These are phyloP conservation scores for Kalmusia sp. DNA, from an alignment of 2,329 filamentous ascomycete genomes.

Conservation along the genomic window DNA sequence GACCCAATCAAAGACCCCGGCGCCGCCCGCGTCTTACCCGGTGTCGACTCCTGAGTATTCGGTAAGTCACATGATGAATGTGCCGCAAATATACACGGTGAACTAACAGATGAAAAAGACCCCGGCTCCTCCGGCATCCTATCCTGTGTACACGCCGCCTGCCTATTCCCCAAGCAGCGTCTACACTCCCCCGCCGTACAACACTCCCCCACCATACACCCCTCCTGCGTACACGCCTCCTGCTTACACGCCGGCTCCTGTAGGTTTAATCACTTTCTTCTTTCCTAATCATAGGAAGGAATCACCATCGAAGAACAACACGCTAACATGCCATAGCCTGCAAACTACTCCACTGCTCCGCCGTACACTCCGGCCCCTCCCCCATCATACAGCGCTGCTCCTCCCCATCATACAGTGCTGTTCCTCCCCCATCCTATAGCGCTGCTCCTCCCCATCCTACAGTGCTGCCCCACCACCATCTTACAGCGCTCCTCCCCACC, in stretches of 20 bases:
- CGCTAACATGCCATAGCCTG: no score
- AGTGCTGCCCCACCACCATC: background rate
- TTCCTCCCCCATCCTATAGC: background rate
- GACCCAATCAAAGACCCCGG: background rate
- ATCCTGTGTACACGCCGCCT: constrained; percentile 5
- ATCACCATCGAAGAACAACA: no score
- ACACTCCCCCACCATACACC: background rate
- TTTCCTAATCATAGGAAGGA: no score
- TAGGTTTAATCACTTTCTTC: background rate
- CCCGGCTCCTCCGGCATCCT: constrained; percentile 1
- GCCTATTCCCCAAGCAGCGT: background rate
- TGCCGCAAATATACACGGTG: no score
- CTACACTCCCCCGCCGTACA: constrained; percentile 1
- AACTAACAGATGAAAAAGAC: no score
- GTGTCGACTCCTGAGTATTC: constrained; percentile 3
- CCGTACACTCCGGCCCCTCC: constrained; percentile 4
- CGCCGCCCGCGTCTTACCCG: background rate
- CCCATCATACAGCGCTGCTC: background rate
- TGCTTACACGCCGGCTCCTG: constrained; percentile 4
- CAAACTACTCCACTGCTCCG: background rate
- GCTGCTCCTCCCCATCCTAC: background rate
- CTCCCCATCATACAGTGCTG: background rate
- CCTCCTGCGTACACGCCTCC: constrained; percentile 4
- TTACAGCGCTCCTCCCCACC: background rate
- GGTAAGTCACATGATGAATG: background rate